Evolutionary conservation across 441 rosid genomes (phyloP).

Genomic region (Populus hybrid): DNA sequence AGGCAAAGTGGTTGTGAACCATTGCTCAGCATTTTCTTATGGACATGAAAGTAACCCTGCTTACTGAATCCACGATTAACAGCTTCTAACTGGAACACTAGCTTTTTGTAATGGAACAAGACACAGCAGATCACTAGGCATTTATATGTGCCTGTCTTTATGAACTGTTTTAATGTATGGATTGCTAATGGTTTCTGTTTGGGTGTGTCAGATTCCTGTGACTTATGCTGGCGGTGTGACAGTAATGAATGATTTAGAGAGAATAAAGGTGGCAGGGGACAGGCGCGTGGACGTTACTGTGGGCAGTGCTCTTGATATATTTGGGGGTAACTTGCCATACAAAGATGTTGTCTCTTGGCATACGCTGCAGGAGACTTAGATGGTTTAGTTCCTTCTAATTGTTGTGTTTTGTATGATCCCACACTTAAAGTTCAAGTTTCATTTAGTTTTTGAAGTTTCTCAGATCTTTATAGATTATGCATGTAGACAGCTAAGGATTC

Average conservation of each 20-base stretch:
- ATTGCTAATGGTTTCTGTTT: conserved; percentile 8
- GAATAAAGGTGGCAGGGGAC: conserved; percentile 65
- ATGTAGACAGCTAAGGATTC: too few species aligned
- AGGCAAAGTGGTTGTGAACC: neutral
- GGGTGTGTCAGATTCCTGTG: conserved; percentile 66
- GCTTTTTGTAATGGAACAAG: neutral
- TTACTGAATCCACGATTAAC: neutral
- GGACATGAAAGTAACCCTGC: neutral
- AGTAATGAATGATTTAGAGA: conserved; percentile 74
- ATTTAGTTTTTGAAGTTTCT: neutral
- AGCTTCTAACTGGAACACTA: neutral
- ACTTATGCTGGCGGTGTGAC: conserved; percentile 96
- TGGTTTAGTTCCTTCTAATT: conserved; percentile 10
- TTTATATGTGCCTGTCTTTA: neutral
- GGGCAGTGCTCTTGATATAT: conserved; percentile 88
- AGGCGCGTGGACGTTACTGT: conserved; percentile 81
- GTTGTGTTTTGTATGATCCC: neutral
- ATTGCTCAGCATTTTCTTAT: neutral
- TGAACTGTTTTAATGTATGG: neutral
- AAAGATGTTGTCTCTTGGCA: conserved; percentile 83
- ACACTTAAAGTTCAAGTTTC: neutral
- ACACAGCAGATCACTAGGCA: neutral
- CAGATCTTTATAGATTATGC: too few species aligned
- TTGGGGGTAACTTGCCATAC: conserved; percentile 77
- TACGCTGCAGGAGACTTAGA: conserved; percentile 39